These are phyloP conservation scores for Curvularia eragrostidis DNA, from an alignment of 2,329 filamentous ascomycete species.

Conservation along the genomic window DNA sequence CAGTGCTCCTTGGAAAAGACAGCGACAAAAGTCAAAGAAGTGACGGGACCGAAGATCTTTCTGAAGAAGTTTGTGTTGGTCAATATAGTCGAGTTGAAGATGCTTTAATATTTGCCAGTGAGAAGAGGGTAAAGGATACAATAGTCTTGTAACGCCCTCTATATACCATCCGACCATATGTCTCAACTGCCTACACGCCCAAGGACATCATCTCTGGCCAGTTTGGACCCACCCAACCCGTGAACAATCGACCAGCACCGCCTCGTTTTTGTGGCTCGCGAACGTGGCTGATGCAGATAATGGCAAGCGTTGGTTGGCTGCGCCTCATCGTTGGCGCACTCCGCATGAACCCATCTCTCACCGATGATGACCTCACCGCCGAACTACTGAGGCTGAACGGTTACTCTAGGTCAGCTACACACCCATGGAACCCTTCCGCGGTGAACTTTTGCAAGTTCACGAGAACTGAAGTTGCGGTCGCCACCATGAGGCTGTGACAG, in stretches of 20 bases:
- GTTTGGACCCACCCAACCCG: conserved; percentile 16
- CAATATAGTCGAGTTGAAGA: conserved; percentile 1
- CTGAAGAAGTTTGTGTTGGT: conserved; percentile 1
- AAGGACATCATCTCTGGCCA: conserved; percentile 11
- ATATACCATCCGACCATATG: conserved; percentile 21
- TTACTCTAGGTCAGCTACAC: not conserved
- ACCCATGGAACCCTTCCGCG: conserved; percentile 15
- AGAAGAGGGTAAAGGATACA: conserved; percentile 2
- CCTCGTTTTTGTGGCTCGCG: conserved; percentile 18
- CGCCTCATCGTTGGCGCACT: conserved; percentile 8
- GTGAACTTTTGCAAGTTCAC: conserved; percentile 17
- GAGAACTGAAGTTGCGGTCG: conserved; percentile 23
- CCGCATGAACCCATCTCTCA: conserved; percentile 20
- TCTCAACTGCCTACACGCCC: conserved; percentile 21
- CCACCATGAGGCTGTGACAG: conserved; percentile 27
- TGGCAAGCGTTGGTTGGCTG: conserved; percentile 19
- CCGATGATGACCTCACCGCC: conserved; percentile 15
- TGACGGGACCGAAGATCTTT: not conserved
- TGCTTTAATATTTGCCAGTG: conserved; percentile 13
- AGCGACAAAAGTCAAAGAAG: not conserved
- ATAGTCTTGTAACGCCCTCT: conserved; percentile 10
- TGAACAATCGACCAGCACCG: conserved; percentile 13
- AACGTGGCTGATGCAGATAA: conserved; percentile 18
- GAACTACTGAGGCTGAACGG: conserved; percentile 18
- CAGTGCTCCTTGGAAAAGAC: not conserved